These are phyloP conservation scores for Aleurites moluccanus DNA, from an alignment of 441 rosid species.

Conservation along the genomic window DNA sequence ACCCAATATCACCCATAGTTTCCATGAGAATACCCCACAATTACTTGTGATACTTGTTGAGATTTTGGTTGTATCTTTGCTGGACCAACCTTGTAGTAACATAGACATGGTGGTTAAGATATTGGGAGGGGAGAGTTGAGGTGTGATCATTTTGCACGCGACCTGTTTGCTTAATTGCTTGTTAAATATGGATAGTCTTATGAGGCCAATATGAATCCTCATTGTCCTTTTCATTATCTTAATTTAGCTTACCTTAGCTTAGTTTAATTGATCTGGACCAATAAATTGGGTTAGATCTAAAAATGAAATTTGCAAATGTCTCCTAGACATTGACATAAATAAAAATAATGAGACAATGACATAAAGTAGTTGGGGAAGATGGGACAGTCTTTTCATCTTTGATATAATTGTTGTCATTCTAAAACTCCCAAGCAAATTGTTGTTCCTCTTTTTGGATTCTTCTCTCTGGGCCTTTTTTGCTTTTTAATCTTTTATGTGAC, in stretches of 20 bases:
- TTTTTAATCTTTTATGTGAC: slow-evolving; percentile 10
- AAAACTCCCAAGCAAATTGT: slow-evolving; percentile 19
- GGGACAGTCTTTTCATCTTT: slow-evolving; percentile 27
- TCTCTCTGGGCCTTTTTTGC: slow-evolving; percentile 18
- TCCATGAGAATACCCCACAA: slow-evolving; percentile 34
- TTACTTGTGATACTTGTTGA: slow-evolving; percentile 17
- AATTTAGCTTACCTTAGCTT: neutral
- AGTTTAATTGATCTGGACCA: neutral
- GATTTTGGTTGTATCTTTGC: slow-evolving; percentile 34
- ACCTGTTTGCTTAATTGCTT: neutral
- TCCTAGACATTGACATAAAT: slow-evolving; percentile 33
- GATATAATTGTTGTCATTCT: slow-evolving; percentile 22
- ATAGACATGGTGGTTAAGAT: slow-evolving; percentile 22
- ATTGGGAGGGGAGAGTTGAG: neutral
- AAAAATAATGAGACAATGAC: slow-evolving; percentile 28
- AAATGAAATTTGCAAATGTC: slow-evolving; percentile 19
- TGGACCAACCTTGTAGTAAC: slow-evolving; percentile 19
- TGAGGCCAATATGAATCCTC: slow-evolving; percentile 8
- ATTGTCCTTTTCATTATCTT: slow-evolving; percentile 14
- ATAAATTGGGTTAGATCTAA: slow-evolving; percentile 1
- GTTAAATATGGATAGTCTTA: neutral
- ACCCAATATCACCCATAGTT: slow-evolving; percentile 18
- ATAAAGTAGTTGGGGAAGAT: slow-evolving; percentile 25
- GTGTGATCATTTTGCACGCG: neutral
- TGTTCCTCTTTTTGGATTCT: slow-evolving; percentile 45